These are phyloP conservation scores for Fusarium pininemorale DNA, from an alignment of 2,329 filamentous ascomycete species.

Conservation along the genomic window DNA sequence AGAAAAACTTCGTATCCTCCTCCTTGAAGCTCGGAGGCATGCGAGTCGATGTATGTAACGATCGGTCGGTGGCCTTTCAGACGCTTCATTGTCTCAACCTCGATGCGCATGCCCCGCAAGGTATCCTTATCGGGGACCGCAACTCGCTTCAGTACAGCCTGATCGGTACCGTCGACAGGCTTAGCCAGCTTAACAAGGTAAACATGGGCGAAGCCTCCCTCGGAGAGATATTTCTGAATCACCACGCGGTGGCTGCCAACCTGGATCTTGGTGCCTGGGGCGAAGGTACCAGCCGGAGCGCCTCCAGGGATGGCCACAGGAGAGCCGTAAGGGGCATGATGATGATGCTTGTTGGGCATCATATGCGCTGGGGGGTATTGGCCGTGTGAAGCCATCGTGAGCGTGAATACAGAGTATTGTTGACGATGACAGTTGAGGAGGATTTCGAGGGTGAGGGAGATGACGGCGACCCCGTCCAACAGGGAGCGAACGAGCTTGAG, in stretches of 20 bases:
- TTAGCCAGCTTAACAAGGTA: slow-evolving; percentile 91
- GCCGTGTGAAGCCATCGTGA: slow-evolving; percentile 50
- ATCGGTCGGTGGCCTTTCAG: slow-evolving; percentile 96
- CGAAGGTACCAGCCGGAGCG: slow-evolving; percentile 84
- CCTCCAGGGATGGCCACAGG: slow-evolving; percentile 52
- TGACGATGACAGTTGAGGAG: slow-evolving; percentile 14
- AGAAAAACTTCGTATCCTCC: slow-evolving; percentile 98
- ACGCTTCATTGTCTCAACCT: slow-evolving; percentile 99
- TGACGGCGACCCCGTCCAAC: slow-evolving; percentile 32
- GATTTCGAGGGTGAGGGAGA: slow-evolving; percentile 22
- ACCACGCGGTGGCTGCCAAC: slow-evolving; percentile 91
- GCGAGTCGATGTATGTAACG: slow-evolving; percentile 97
- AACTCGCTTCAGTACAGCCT: slow-evolving; percentile 91
- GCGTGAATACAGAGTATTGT: not conserved
- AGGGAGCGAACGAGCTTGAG: slow-evolving; percentile 25
- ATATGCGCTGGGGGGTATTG: slow-evolving; percentile 45
- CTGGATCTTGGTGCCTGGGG: slow-evolving; percentile 94
- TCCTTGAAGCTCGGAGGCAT: slow-evolving; percentile 90
- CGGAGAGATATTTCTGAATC: slow-evolving; percentile 96
- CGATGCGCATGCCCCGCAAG: slow-evolving; percentile 93
- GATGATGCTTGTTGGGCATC: slow-evolving; percentile 48
- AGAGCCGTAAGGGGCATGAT: slow-evolving; percentile 56
- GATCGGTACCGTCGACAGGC: slow-evolving; percentile 79
- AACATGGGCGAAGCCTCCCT: slow-evolving; percentile 97
- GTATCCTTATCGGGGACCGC: slow-evolving; percentile 96